Evolutionary conservation across 1,284 basidiomycete species (phyloP).

Genomic region (Leccinum fallax): DNA sequence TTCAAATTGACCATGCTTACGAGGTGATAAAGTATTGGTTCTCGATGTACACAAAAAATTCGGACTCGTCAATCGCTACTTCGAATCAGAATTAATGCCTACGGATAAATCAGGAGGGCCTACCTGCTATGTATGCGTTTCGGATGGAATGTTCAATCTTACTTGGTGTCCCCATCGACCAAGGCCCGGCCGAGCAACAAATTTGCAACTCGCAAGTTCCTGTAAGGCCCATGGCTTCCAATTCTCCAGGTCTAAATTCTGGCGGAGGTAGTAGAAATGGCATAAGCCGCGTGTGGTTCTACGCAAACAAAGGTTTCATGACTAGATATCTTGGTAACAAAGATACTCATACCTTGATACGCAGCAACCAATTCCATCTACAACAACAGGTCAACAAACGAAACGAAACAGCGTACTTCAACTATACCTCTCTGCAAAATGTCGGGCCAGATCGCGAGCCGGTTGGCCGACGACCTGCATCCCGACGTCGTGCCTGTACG

Average conservation of each 20-base stretch:
- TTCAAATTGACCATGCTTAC: slow-evolving; percentile 42
- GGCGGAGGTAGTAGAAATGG: slow-evolving; percentile 94
- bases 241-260: slow-evolving; percentile 86
- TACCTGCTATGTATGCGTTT: slow-evolving; percentile 91
- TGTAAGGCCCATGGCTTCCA: slow-evolving; percentile 81
- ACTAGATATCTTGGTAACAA: neutral
- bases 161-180: slow-evolving; percentile 91
- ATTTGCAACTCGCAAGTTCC: slow-evolving; percentile 98
- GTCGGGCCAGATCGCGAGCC: slow-evolving; percentile 91
- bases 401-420: slow-evolving; percentile 12
- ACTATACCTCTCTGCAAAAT: slow-evolving; percentile 87
- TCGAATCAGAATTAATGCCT: neutral
- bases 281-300: slow-evolving; percentile 92
- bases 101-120: slow-evolving; percentile 13
- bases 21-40: slow-evolving; percentile 99
- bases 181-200: slow-evolving; percentile 92
- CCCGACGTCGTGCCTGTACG: slow-evolving; percentile 88
- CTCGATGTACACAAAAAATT: slow-evolving; percentile 94
- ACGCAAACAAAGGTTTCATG: neutral
- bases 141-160: slow-evolving; percentile 93
- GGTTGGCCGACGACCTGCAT: slow-evolving; percentile 97
- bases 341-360: slow-evolving; percentile 72
- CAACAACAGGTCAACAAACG: slow-evolving; percentile 21
- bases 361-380: slow-evolving; percentile 89
- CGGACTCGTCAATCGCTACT: slow-evolving; percentile 90